Conservation (phyloP, 371 early-diverging fungal species). For the Zychaea mexicana region DNA sequence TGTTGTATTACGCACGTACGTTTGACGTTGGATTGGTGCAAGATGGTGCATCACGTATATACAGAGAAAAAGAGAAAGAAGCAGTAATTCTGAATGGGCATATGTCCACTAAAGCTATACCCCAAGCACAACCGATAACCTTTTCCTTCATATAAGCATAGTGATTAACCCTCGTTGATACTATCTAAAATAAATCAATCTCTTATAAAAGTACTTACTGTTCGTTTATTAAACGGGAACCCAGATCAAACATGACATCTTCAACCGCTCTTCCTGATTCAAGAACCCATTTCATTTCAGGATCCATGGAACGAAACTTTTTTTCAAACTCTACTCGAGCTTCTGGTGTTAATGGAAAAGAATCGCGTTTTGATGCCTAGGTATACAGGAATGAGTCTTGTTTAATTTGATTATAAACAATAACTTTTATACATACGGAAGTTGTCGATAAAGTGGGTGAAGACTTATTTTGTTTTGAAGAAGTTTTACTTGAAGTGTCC, state of each 20-base stretch:
- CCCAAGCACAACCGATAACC: too few relatives aligned
- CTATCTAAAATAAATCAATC: background rate
- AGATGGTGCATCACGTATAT: too few relatives aligned
- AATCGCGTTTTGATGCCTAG: background rate
- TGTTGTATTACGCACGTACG: too few relatives aligned
- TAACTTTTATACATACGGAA: background rate
- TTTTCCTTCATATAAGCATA: too few relatives aligned
- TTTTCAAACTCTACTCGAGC: background rate
- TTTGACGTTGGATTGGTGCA: too few relatives aligned
- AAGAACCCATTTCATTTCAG: background rate
- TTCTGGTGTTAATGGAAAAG: background rate
- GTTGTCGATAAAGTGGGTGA: background rate
- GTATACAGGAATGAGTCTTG: background rate
- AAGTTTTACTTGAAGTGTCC: background rate
- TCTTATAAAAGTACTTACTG: background rate
- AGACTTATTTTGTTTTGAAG: background rate
- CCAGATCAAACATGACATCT: background rate
- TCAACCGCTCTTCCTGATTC: background rate
- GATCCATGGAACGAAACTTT: background rate
- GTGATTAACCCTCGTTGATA: background rate
- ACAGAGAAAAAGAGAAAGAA: too few relatives aligned
- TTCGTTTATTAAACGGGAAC: background rate
- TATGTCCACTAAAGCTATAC: too few relatives aligned
- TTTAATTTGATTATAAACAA: background rate
- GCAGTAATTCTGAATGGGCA: too few relatives aligned